Base-by-base conservation (phyloP, 768 basidiomycete genomes). In the Russula griseocarnosa region DNA sequence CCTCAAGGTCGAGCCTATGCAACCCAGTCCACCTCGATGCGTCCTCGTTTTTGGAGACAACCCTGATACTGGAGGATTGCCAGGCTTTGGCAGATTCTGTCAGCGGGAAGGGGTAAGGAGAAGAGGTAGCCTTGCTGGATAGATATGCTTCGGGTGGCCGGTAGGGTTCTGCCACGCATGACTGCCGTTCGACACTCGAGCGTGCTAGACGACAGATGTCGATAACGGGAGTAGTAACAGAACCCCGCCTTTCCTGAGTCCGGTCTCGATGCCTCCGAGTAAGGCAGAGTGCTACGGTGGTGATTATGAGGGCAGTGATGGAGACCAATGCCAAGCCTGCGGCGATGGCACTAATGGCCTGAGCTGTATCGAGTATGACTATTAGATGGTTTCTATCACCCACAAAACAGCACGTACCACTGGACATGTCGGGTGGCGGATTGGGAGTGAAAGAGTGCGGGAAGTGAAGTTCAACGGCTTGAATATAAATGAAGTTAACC, bases 1-100 rank as follows among this genome's bases (percentile, higher is more conserved):
- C 60, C 59, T 67, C 66, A n/a, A 65, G 49, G 55, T 67, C 63
- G 34, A 65, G 54, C 5, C 18, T 6, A 22, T 55, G 22, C 26
- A 38, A 52, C 34, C 36, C 32, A n/a, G 56, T 54, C 40, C 56
- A 42, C 42, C 51, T 26, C 9, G 49, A 55, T 32, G 42, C 30
- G 42, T 60, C 51, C 18, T 55, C 47, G 18, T 40, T 36, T 56
- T 47, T 51, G 24, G 42, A 40, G 34, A 38, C 59, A 8, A 24
- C 50, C 26, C 59, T 18, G 42, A 58, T 58, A 28, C 42, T 26
- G 22, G 42, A 18, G 22, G 55, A 49, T 30, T 44, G 46, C 13
- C 55, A 30, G 16, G 22, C 49, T 62, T 50, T 36, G 18, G 36
- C 11, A 32, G 20, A 1, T 18, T 20, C 4, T 18, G 34, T 51